A percentile compares a stretch with the other conserved stretches of the same genome.
These are phyloP conservation scores for Sedum album DNA, from an alignment of 164 flowering plant genomes.

Conservation along the genomic window DNA sequence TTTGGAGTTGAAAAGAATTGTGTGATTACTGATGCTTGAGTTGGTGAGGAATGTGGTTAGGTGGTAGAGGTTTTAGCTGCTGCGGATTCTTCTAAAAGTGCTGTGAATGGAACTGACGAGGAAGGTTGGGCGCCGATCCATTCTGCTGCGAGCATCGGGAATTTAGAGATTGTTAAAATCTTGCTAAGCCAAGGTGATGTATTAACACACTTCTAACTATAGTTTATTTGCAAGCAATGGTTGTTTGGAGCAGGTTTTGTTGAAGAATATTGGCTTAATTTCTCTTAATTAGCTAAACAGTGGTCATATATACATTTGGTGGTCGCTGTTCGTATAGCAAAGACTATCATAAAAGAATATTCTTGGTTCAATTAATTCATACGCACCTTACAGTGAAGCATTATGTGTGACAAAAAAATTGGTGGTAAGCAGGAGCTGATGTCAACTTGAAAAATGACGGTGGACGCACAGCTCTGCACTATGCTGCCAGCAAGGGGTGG, in stretches of 20 bases:
- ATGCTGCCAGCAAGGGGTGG: constrained; percentile 97
- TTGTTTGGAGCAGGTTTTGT: too few relatives aligned
- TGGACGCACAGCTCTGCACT: constrained; percentile 93
- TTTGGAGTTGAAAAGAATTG: background rate
- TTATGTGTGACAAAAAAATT: background rate
- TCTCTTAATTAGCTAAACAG: too few relatives aligned
- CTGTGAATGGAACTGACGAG: constrained; percentile 62
- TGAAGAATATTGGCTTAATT: too few relatives aligned
- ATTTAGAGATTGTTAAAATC: constrained; percentile 46
- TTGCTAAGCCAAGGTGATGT: constrained; percentile 53
- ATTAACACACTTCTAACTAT: background rate
- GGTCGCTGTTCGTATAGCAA: too few relatives aligned
- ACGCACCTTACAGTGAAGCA: background rate
- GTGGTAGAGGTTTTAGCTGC: constrained; percentile 44
- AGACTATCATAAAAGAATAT: too few relatives aligned
- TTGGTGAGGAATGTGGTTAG: constrained; percentile 21
- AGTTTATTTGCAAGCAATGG: too few relatives aligned
- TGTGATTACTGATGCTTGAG: background rate
- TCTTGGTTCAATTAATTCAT: background rate
- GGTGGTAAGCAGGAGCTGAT: constrained; percentile 57
- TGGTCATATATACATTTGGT: too few relatives aligned
- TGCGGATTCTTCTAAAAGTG: constrained; percentile 35
- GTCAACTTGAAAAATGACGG: constrained; percentile 75
- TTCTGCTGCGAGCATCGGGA: constrained; percentile 85
- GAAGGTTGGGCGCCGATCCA: constrained; percentile 98